phyloP scores from a whole-genome alignment of 768 basidiomycete species.

The Kwoniella bestiolae region DNA sequence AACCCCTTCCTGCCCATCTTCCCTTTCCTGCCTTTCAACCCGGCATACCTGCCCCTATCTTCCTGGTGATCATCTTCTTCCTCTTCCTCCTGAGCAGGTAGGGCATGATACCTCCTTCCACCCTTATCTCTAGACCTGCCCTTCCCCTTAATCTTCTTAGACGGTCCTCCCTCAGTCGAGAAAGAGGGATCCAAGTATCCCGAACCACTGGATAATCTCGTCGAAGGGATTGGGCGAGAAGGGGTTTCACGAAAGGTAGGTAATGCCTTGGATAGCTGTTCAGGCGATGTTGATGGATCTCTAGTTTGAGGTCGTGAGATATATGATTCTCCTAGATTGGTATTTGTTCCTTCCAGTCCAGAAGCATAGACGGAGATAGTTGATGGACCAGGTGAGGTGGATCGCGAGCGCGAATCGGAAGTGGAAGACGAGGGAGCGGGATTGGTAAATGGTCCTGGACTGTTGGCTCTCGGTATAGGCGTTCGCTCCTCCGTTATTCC shows the following conservation, averaged over 20 bases:
- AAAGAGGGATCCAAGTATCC: constrained; percentile 46
- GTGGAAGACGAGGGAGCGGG: constrained; percentile 24
- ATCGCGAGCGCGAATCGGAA: constrained; percentile 18
- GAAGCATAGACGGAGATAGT: constrained; percentile 45
- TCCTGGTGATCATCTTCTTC: constrained; percentile 20
- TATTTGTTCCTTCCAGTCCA: constrained; percentile 31
- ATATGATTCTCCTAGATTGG: constrained; percentile 16
- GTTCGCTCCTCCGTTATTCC: too few species aligned
- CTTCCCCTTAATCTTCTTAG: constrained; percentile 33
- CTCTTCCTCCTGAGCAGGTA: constrained; percentile 35
- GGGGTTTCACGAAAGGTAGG: constrained; percentile 34
- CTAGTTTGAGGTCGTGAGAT: constrained; percentile 11
- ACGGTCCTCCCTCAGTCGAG: neutral
- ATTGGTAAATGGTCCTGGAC: constrained; percentile 31
- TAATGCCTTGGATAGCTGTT: neutral
- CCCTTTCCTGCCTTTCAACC: constrained; percentile 4
- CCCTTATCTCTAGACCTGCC: constrained; percentile 28
- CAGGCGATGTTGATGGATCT: constrained; percentile 37
- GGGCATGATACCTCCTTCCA: constrained; percentile 37
- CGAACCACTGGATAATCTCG: neutral
- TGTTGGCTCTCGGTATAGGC: constrained; percentile 7
- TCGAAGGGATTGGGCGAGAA: constrained; percentile 1
- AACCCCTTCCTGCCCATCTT: constrained; percentile 36
- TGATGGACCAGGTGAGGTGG: constrained; percentile 46
- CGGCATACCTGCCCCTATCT: constrained; percentile 7